phyloP scores from a whole-genome alignment of 805 yeast species.

The Candida glaebosa region DNA sequence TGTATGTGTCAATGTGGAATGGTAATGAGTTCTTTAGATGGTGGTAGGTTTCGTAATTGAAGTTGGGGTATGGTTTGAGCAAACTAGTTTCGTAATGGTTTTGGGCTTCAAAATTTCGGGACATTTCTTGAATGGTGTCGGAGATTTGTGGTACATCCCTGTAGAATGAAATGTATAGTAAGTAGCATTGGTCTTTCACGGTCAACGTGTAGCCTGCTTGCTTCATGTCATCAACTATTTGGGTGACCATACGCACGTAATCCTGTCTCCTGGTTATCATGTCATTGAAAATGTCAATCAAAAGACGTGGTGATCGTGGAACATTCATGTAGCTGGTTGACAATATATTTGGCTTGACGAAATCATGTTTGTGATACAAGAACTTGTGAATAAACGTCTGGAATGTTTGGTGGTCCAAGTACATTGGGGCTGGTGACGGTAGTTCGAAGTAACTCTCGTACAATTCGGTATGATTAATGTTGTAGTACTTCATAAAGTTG shows the following conservation, averaged over 20 bases:
- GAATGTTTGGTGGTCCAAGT: conserved; percentile 23
- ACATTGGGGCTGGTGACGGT: conserved; percentile 23
- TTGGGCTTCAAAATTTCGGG: conserved; percentile 5
- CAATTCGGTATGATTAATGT: conserved; percentile 23
- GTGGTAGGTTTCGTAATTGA: conserved; percentile 19
- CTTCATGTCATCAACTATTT: conserved; percentile 26
- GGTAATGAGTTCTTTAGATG: conserved; percentile 14
- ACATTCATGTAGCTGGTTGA: conserved; percentile 2
- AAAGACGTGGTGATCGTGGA: conserved; percentile 3
- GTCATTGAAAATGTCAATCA: conserved; percentile 13
- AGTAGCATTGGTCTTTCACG: conserved; percentile 23
- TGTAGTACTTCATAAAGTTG: conserved; percentile 12
- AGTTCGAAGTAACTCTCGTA: conserved; percentile 23
- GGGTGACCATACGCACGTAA: conserved; percentile 18
- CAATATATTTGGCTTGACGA: conserved; percentile 23
- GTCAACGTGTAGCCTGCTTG: conserved; percentile 24
- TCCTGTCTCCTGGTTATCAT: conserved; percentile 17
- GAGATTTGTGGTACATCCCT: conserved; percentile 24
- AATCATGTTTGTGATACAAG: conserved; percentile 18
- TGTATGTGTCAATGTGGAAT: conserved; percentile 16
- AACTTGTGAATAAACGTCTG: conserved; percentile 25
- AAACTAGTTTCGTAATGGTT: background rate
- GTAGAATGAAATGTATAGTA: conserved; percentile 29
- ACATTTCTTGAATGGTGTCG: conserved; percentile 9
- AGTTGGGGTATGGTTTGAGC: conserved; percentile 9